phyloP scores from a whole-genome alignment of 1,284 basidiomycete species.

The Boletellus deceptivus region DNA sequence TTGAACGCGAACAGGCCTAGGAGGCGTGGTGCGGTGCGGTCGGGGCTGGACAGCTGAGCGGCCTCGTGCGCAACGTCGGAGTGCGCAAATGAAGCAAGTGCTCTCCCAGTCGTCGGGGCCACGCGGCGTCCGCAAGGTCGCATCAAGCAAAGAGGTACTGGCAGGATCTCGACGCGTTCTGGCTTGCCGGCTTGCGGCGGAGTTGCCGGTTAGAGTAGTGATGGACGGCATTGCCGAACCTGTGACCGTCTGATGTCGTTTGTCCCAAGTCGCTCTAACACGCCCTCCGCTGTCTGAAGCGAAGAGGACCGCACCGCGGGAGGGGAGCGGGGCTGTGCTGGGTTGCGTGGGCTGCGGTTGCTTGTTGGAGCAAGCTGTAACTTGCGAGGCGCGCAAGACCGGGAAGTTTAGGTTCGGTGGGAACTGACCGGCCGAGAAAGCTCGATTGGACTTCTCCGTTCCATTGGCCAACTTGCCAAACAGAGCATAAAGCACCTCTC shows the following conservation, averaged over 20 bases:
- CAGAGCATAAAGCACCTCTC: conserved; percentile 34
- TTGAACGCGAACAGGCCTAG: background rate
- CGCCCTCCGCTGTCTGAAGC: too few relatives aligned
- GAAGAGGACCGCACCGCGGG: too few relatives aligned
- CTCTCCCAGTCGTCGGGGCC: conserved; percentile 17
- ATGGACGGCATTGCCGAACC: too few relatives aligned
- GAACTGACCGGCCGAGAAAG: conserved; percentile 29
- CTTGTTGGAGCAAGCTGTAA: background rate
- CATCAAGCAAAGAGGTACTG: conserved; percentile 4
- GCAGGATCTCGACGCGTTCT: conserved; percentile 2
- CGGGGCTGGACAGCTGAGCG: background rate
- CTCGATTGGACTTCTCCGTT: conserved; percentile 26
- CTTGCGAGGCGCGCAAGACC: conserved; percentile 10
- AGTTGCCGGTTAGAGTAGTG: conserved; percentile 14
- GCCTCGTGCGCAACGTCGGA: background rate
- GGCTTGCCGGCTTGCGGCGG: conserved; percentile 9
- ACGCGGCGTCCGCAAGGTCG: conserved; percentile 30
- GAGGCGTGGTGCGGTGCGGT: conserved; percentile 6
- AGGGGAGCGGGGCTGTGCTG: too few relatives aligned
- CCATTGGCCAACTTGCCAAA: conserved; percentile 34
- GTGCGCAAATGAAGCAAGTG: conserved; percentile 13
- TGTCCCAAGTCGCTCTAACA: too few relatives aligned
- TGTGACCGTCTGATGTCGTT: too few relatives aligned
- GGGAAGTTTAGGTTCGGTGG: conserved; percentile 27
- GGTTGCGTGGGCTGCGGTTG: background rate